Conservation (phyloP, 1,284 basidiomycete species). For the Papiliotrema nemorosa region DNA sequence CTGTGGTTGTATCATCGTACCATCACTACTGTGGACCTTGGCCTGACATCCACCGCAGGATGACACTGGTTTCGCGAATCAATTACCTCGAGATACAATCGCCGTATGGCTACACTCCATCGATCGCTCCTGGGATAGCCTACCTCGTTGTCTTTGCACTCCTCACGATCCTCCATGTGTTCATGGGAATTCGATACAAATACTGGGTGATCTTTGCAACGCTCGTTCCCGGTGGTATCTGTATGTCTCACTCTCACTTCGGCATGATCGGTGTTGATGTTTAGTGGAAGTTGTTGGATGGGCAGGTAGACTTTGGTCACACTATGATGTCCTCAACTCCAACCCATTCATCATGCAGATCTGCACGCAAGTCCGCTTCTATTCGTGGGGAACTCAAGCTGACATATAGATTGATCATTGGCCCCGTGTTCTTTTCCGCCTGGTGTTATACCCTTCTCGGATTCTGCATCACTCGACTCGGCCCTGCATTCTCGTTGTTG, state of each 20-base stretch:
- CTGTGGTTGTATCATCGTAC: too few relatives aligned
- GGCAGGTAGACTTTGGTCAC: conserved; percentile 11
- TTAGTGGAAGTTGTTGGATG: conserved; percentile 13
- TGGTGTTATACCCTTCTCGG: conserved; percentile 42
- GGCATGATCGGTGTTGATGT: not conserved
- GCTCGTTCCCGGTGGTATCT: conserved; percentile 2
- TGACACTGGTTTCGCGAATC: not conserved
- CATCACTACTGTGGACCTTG: too few relatives aligned
- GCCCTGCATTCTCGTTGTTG: conserved; percentile 36
- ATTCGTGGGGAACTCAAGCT: not conserved
- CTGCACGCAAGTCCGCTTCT: conserved; percentile 5
- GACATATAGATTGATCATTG: conserved; percentile 27
- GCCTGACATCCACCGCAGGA: too few relatives aligned
- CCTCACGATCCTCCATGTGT: conserved; percentile 49
- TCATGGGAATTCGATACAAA: conserved; percentile 46
- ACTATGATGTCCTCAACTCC: conserved; percentile 2
- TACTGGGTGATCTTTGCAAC: conserved; percentile 57
- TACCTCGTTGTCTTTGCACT: conserved; percentile 23
- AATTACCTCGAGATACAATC: conserved; percentile 7
- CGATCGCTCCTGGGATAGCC: conserved; percentile 13
- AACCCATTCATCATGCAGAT: conserved; percentile 17
- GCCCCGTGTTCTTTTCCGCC: conserved; percentile 37
- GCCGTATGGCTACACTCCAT: conserved; percentile 32
- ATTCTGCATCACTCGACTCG: conserved; percentile 35
- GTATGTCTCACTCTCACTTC: not conserved